phyloP scores from a whole-genome alignment of 768 basidiomycete genomes.

The Austroboletus festivus region DNA sequence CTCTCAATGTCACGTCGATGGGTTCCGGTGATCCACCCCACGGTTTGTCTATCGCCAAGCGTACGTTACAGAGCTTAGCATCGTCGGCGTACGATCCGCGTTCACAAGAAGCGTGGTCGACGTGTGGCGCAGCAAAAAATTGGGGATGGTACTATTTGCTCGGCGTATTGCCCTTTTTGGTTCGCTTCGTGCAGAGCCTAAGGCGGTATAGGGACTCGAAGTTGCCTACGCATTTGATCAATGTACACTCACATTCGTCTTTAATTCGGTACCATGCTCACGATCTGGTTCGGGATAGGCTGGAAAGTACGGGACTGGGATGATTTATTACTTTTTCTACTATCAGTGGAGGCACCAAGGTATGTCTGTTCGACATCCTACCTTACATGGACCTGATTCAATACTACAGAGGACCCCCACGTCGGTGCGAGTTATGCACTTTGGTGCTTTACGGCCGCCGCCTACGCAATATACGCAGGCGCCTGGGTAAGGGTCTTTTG shows the following conservation, averaged over 20 bases:
- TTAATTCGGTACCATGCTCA: background rate
- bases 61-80: background rate
- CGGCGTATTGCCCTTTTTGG: conserved; percentile 60
- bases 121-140: conserved; percentile 36
- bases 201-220: conserved; percentile 81
- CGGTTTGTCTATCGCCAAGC: background rate
- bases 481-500: conserved; percentile 60
- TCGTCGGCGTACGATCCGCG: conserved; percentile 13
- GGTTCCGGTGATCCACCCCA: background rate
- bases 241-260: conserved; percentile 45
- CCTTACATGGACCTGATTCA: too few species aligned
- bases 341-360: conserved; percentile 74
- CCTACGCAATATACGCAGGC: conserved; percentile 67
- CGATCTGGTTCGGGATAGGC: conserved; percentile 45
- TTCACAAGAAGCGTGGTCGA: conserved; percentile 46
- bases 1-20: background rate
- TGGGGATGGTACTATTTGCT: conserved; percentile 66
- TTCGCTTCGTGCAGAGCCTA: conserved; percentile 82
- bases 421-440: conserved; percentile 54
- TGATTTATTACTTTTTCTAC: conserved; percentile 65
- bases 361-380: conserved; percentile 13
- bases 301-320: conserved; percentile 75
- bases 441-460: conserved; percentile 64
- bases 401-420: conserved; percentile 31
- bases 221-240: conserved; percentile 75